Evolutionary conservation across 2,329 filamentous ascomycete genomes (phyloP), one percentile per base, ranked within the genome.

Genomic region (Leptographium wingfieldii): DNA sequence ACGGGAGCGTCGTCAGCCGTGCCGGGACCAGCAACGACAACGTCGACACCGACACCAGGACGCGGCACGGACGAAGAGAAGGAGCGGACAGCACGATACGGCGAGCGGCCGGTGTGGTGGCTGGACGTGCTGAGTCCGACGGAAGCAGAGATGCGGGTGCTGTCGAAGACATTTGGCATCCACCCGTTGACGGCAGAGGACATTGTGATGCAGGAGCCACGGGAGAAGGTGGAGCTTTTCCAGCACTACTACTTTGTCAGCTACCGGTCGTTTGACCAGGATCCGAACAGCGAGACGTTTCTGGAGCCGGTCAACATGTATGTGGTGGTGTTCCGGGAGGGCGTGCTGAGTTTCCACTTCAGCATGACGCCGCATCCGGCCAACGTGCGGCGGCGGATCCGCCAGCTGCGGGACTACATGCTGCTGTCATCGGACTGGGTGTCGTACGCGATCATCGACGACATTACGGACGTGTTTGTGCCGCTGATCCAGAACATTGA

Each of bases 191-290:
- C 94, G 0, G 87, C 90, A 1, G 94, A 99, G 72, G 94, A 99
- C 70, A 96, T 99, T 67, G 87, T 97, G 81, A 86, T 96, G 77
- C 90, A 97, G 71, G 94, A 99, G 75, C 89, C 92, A 49, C 92
- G 94, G 27, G 94, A 99, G 70, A 99, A 99, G 74, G 94, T 99
- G 0, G 94, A 99, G 71, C 80, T 99, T 1, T 99, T 99, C 77
- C 86, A 90, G 40, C 88, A 95, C 70, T 99, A 99, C 75, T 99
- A 99, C 73, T 96, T 99, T 68, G 90, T 99, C 74, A 97, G 96
- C 71, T 99, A 99, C 72, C 88, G 94, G 19, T 95, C 91, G 0
- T 99, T 99, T 69, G 94, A 99, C 70, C 94, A 97, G 71, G 94
- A 99, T 69, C 84, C 85, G 62, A 87, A 86, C 66, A 95, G 86